These are phyloP conservation scores for Jaltomata sinuosa DNA, from an alignment of 257 asterid genomes.

Conservation along the genomic window DNA sequence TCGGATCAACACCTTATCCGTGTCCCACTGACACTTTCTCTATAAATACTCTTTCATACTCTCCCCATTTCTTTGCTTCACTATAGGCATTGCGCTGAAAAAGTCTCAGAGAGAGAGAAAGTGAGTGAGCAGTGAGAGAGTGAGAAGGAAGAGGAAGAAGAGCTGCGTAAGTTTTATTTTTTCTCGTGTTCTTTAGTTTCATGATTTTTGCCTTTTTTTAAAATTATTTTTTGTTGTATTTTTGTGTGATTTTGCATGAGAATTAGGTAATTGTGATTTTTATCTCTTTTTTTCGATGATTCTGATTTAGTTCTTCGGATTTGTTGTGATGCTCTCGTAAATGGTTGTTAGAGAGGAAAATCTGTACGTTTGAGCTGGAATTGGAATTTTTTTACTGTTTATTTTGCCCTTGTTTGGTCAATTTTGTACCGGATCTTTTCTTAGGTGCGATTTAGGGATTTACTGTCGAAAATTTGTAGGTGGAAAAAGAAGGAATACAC, in stretches of 20 bases:
- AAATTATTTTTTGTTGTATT: background rate
- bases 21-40: conserved; percentile 4
- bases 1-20: conserved; percentile 38
- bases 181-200: background rate
- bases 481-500: background rate
- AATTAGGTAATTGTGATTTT: too few relatives aligned
- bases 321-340: background rate
- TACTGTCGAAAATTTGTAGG: background rate
- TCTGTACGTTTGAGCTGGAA: background rate
- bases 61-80: conserved; percentile 8
- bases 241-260: too few relatives aligned
- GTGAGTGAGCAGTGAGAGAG: background rate
- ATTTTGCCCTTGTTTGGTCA: background rate
- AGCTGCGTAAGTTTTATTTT: conserved; percentile 23
- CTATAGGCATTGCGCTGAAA: background rate
- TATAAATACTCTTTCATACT: conserved; percentile 38
- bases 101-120: background rate
- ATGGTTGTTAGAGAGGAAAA: background rate
- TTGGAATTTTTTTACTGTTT: background rate
- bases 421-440: background rate
- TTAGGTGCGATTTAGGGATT: background rate
- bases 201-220: background rate
- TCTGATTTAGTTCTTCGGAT: background rate
- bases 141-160: conserved; percentile 15
- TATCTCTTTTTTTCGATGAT: too few relatives aligned